Conservation (phyloP, 768 basidiomycete genomes). For the Podaxis sp. region DNA sequence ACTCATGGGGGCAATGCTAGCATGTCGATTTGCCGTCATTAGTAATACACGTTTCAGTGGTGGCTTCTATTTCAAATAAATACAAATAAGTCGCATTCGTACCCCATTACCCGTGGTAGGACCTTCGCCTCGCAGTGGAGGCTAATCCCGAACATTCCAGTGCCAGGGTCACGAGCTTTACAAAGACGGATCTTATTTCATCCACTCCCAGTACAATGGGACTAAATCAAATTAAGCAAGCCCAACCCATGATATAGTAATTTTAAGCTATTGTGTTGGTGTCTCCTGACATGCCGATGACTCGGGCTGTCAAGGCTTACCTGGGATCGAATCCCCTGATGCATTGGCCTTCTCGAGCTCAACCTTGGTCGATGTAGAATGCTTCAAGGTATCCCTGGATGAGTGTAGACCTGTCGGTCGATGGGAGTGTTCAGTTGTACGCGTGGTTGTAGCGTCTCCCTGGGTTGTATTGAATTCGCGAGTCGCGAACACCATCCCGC, state of each 20-base stretch:
- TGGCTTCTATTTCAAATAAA: neutral
- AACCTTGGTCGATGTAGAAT: neutral
- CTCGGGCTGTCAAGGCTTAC: slow-evolving; percentile 1
- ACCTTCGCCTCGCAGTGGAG: neutral
- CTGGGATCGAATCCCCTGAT: slow-evolving; percentile 8
- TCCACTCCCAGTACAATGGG: neutral
- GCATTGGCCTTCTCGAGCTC: neutral
- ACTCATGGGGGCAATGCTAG: neutral
- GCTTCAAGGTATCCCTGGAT: neutral
- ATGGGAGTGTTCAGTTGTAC: no score
- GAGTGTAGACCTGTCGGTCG: no score
- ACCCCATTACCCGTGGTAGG: neutral
- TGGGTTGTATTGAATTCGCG: neutral
- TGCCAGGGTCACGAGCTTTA: neutral
- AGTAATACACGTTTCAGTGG: neutral
- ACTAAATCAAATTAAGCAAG: neutral
- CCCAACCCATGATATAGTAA: neutral
- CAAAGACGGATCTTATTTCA: neutral
- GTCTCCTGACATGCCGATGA: neutral
- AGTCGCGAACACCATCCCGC: neutral
- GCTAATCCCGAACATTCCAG: neutral
- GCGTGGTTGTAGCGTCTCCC: neutral
- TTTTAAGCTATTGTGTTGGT: neutral
- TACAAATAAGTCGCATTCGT: neutral
- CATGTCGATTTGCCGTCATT: neutral